Evolutionary conservation across 2,329 filamentous ascomycete genomes (phyloP).

Genomic region (Fusarium abutilonis): DNA sequence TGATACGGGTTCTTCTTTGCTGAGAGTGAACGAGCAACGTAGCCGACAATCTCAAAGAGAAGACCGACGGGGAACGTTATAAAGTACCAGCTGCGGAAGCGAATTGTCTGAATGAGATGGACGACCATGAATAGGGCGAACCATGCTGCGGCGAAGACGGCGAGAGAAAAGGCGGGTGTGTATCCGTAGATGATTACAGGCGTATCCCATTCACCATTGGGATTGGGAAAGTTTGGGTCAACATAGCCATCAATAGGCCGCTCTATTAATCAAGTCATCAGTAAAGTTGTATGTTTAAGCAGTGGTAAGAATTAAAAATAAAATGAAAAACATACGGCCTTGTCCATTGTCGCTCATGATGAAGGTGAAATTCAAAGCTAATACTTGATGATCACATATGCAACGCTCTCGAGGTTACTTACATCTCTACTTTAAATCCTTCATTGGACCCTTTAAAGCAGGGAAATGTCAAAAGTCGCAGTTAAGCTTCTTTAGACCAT

Average conservation of each 20-base stretch:
- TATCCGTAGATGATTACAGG: conserved; percentile 63
- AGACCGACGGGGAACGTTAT: conserved; percentile 56
- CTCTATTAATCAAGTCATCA: conserved; percentile 8
- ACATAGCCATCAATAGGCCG: conserved; percentile 52
- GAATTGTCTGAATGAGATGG: conserved; percentile 52
- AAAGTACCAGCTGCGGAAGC: conserved; percentile 58
- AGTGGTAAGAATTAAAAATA: not conserved
- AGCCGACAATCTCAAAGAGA: conserved; percentile 61
- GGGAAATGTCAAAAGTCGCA: not conserved
- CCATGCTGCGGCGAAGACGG: conserved; percentile 55
- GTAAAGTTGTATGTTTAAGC: not conserved
- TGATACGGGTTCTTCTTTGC: conserved; percentile 62
- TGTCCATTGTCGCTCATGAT: conserved; percentile 28
- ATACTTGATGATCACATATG: conserved; percentile 23
- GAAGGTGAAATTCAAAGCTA: conserved; percentile 17
- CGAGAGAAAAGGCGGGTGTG: conserved; percentile 57
- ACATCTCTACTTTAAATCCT: conserved; percentile 16
- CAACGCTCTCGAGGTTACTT: not conserved
- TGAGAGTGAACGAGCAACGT: conserved; percentile 59
- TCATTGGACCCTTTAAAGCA: conserved; percentile 9
- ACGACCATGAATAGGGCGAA: conserved; percentile 54
- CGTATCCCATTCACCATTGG: conserved; percentile 56
- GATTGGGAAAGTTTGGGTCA: conserved; percentile 63
- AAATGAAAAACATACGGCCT: conserved; percentile 7
- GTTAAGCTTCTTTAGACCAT: conserved; percentile 26